Conservation (phyloP, 805 yeast species). For the Candida maesae region DNA sequence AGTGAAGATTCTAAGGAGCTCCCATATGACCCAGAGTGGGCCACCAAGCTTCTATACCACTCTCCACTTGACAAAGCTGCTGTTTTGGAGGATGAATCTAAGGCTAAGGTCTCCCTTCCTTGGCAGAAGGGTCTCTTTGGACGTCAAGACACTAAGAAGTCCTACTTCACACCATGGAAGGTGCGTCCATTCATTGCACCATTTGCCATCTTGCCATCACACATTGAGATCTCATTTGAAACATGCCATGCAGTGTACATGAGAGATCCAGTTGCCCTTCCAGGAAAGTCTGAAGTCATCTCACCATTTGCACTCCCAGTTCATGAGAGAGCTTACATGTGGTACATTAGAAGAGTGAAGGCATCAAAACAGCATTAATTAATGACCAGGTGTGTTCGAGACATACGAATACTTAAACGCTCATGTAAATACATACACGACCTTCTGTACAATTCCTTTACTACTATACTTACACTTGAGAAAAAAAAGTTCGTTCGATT, state of each 20-base stretch:
- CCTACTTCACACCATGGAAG: constrained; percentile 95
- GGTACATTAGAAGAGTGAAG: constrained; percentile 74
- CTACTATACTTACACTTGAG: no score
- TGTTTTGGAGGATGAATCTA: constrained; percentile 47
- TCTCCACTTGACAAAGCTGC: constrained; percentile 42
- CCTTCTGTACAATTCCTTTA: no score
- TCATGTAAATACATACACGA: no score
- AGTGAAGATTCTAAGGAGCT: constrained; percentile 26
- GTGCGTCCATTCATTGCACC: constrained; percentile 93
- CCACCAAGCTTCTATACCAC: constrained; percentile 40
- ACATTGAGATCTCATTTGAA: constrained; percentile 81
- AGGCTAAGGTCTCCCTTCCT: constrained; percentile 58
- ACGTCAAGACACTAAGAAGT: constrained; percentile 67
- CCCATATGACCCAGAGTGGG: constrained; percentile 51
- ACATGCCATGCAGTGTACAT: constrained; percentile 96
- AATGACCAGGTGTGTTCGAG: no score
- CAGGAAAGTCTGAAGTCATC: constrained; percentile 94
- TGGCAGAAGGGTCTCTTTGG: constrained; percentile 84
- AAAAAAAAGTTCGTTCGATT: no score
- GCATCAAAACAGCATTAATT: constrained; percentile 18
- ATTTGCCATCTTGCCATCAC: constrained; percentile 88
- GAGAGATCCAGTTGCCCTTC: constrained; percentile 96
- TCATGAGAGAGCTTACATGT: constrained; percentile 94
- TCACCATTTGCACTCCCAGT: constrained; percentile 78
- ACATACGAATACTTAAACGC: no score